These are phyloP conservation scores for Colletotrichum sp. DNA, from an alignment of 2,329 filamentous ascomycete genomes.

Conservation along the genomic window DNA sequence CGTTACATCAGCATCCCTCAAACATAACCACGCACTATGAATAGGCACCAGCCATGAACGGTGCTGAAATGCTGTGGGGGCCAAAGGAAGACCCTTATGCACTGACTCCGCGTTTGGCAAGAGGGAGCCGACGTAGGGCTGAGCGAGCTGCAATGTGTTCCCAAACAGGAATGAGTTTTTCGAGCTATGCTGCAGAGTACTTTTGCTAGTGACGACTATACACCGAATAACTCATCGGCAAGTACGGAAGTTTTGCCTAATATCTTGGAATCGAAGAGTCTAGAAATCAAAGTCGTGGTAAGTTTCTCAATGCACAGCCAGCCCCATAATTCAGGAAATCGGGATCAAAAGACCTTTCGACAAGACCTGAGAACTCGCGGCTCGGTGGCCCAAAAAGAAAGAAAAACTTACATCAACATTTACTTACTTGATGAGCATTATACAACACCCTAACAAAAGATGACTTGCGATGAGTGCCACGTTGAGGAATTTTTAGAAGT, in stretches of 20 bases:
- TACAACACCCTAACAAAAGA: background rate
- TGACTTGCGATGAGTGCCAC: background rate
- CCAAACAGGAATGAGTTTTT: background rate
- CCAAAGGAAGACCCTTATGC: background rate
- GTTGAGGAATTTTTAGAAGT: background rate
- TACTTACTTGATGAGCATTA: background rate
- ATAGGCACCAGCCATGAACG: background rate
- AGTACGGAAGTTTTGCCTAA: accelerated
- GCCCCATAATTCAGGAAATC: background rate
- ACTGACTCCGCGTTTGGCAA: background rate
- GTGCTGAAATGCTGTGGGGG: background rate
- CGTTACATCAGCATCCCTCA: background rate
- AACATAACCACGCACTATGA: background rate
- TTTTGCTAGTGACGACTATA: background rate
- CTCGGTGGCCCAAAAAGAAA: background rate
- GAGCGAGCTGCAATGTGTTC: background rate
- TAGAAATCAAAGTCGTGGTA: background rate
- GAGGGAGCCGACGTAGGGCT: background rate
- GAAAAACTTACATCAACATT: background rate
- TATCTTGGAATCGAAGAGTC: background rate
- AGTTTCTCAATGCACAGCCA: background rate
- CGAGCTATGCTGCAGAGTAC: background rate
- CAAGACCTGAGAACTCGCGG: background rate
- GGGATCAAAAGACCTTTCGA: background rate
- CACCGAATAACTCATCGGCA: background rate